Conservation (phyloP, 2,329 filamentous ascomycete genomes). For the Monilinia laxa region DNA sequence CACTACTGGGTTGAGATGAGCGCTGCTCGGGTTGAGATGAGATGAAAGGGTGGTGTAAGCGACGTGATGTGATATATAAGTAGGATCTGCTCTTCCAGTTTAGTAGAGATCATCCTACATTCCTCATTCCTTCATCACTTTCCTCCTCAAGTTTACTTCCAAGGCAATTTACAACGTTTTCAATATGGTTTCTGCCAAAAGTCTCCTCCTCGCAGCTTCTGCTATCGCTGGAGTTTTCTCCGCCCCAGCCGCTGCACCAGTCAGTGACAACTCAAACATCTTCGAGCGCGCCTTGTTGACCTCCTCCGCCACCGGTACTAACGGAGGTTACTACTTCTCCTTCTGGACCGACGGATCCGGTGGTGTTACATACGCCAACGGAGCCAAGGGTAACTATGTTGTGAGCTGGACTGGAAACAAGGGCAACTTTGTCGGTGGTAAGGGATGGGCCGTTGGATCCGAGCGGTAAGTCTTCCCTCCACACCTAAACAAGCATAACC, state of each 20-base stretch:
- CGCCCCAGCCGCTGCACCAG: constrained; percentile 1
- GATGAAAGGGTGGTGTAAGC: neutral
- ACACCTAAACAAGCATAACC: neutral
- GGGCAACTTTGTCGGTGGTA: constrained; percentile 50
- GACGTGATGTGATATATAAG: neutral
- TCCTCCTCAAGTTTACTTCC: neutral
- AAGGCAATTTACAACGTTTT: neutral
- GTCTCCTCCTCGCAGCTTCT: constrained; percentile 20
- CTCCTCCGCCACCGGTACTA: constrained; percentile 20
- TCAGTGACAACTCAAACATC: constrained; percentile 8
- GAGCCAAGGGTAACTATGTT: constrained; percentile 50
- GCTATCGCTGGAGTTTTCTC: constrained; percentile 19
- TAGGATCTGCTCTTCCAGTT: neutral
- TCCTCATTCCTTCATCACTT: neutral
- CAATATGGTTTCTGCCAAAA: constrained; percentile 17
- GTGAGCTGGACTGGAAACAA: constrained; percentile 49
- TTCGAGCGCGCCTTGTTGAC: constrained; percentile 15
- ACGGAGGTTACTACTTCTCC: constrained; percentile 49
- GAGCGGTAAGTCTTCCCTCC: constrained; percentile 26
- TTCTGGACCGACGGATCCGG: constrained; percentile 56
- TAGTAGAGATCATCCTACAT: neutral
- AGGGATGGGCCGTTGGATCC: constrained; percentile 49
- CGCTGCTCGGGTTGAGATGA: neutral
- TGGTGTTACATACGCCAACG: constrained; percentile 55
- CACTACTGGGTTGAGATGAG: neutral